Conservation (phyloP, 2,329 filamentous ascomycete species). For the Akanthomyces dipterigenus region DNA sequence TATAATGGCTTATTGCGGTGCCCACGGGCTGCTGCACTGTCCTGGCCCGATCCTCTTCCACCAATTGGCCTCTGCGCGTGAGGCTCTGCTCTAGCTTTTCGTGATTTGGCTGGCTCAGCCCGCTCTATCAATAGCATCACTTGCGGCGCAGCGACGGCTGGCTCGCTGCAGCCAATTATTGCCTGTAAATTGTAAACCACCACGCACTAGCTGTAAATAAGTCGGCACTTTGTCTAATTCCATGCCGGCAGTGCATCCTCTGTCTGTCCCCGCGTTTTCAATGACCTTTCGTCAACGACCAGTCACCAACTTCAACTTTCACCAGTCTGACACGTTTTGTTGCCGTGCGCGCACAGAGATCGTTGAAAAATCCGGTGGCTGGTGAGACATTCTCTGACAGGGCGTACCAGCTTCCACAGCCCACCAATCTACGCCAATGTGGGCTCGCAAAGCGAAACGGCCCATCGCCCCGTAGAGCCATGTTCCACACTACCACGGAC, state of each 20-base stretch:
- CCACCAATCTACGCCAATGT: neutral
- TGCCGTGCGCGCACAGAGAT: neutral
- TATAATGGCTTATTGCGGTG: neutral
- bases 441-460: neutral
- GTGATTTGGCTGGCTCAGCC: neutral
- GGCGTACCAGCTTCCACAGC: neutral
- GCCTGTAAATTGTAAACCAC: neutral
- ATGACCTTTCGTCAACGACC: neutral
- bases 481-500: no score
- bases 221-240: neutral
- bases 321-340: neutral
- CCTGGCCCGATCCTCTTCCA: neutral
- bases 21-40: neutral
- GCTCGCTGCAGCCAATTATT: neutral
- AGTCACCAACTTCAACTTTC: no score
- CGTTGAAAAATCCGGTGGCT: neutral
- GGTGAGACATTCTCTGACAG: conserved; percentile 8
- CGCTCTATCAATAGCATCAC: neutral
- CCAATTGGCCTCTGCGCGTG: neutral
- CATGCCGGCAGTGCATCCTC: neutral
- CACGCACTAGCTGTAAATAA: neutral
- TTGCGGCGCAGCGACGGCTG: neutral
- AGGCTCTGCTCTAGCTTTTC: neutral
- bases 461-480: neutral
- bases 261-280: no score